phyloP scores from a whole-genome alignment of 1,139 yeast species.

The Scheffersomyces segobiensis region DNA sequence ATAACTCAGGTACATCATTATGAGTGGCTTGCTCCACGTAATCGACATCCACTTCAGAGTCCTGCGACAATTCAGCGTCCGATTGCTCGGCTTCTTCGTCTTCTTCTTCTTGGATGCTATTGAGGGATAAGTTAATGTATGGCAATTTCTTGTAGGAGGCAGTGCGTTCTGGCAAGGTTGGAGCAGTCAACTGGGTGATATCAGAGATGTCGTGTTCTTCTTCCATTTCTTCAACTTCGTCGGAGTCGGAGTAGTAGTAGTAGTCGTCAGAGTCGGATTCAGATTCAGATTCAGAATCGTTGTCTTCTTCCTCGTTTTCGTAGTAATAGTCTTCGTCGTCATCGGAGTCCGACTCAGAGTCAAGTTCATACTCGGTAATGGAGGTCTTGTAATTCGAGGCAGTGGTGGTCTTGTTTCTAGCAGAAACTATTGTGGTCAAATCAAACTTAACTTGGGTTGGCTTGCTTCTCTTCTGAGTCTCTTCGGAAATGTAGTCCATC shows the following conservation, averaged over 20 bases:
- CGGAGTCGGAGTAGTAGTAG: slow-evolving; percentile 32
- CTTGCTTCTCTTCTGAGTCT: slow-evolving; percentile 29
- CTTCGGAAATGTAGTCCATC: slow-evolving; percentile 52
- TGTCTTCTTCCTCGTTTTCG: slow-evolving; percentile 3
- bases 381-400: slow-evolving; percentile 17
- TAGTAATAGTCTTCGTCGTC: slow-evolving; percentile 10
- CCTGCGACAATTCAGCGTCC: slow-evolving; percentile 7
- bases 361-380: slow-evolving; percentile 39
- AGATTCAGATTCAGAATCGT: slow-evolving; percentile 2
- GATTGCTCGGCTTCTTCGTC: slow-evolving; percentile 30
- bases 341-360: slow-evolving; percentile 20
- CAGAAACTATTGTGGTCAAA: slow-evolving; percentile 4
- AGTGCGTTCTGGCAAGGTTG: slow-evolving; percentile 7
- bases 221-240: slow-evolving; percentile 15
- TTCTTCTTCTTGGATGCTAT: slow-evolving; percentile 21
- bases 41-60: slow-evolving; percentile 12
- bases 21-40: slow-evolving; percentile 7
- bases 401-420: slow-evolving; percentile 6
- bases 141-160: slow-evolving; percentile 22
- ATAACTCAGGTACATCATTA: slow-evolving; percentile 25
- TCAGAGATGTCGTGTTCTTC: slow-evolving; percentile 5
- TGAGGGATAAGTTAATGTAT: slow-evolving; percentile 22
- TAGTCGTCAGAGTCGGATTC: slow-evolving; percentile 18
- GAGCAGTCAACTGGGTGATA: background rate
- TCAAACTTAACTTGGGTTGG: slow-evolving; percentile 11